Evolutionary conservation across 2,329 filamentous ascomycete species (phyloP).

Genomic region (Setomelanomma holmii): DNA sequence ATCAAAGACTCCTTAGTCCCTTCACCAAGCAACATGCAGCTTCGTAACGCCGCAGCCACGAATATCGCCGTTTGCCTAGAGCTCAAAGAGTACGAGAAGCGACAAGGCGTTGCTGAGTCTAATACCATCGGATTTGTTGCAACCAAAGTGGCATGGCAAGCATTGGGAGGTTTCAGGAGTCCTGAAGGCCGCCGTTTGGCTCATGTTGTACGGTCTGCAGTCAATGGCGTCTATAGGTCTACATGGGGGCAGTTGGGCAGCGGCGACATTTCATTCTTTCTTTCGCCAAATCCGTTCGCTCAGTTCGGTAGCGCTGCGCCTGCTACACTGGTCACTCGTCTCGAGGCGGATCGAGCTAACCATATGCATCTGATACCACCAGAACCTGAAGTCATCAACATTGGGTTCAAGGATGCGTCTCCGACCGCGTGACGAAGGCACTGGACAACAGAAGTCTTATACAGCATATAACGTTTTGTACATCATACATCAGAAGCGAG

Average conservation of each 20-base stretch:
- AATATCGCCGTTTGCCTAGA: constrained; percentile 30
- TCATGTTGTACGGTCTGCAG: constrained; percentile 12
- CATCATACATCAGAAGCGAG: too few relatives aligned
- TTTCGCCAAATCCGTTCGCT: too few relatives aligned
- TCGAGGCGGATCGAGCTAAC: too few relatives aligned
- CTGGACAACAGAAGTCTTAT: too few relatives aligned
- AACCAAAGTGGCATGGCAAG: constrained; percentile 35
- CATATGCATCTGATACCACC: too few relatives aligned
- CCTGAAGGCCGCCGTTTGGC: constrained; percentile 30
- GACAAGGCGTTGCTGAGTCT: constrained; percentile 20
- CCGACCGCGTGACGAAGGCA: neutral
- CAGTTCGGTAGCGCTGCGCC: too few relatives aligned
- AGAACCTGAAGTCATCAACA: neutral
- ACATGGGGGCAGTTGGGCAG: neutral
- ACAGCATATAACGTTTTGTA: too few relatives aligned
- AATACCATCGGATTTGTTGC: constrained; percentile 36
- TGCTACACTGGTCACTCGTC: too few relatives aligned
- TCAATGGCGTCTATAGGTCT: constrained; percentile 14
- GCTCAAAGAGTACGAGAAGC: constrained; percentile 25
- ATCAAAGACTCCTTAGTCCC: constrained; percentile 27
- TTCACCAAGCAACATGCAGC: constrained; percentile 13
- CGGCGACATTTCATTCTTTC: neutral
- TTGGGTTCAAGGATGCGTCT: neutral
- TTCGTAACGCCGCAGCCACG: constrained; percentile 26
- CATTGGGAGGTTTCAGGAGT: constrained; percentile 29